Base-by-base conservation (phyloP, 176 grass and related monocot species). In the Typha latifolia region DNA sequence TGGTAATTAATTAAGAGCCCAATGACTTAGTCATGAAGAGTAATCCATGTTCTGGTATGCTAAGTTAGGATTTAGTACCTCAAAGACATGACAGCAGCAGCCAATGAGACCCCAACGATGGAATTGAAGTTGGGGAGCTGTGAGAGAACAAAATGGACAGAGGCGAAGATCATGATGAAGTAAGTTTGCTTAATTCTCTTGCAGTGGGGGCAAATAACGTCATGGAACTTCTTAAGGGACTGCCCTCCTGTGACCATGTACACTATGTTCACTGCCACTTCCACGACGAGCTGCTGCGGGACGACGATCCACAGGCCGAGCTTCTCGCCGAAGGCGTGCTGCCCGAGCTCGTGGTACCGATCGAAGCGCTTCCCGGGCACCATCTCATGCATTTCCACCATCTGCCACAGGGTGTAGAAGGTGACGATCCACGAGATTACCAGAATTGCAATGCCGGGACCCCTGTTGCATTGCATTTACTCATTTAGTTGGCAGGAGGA, bases 191-290 rank as follows among this genome's bases (percentile, higher is more conserved):
- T 72, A 29, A 90, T 69, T 0, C 16, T 47, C 2, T 49, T 5
- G 4, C 32, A 26, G 62, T 61, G 23, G 0, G 76, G 72, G 50
- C 31, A 51, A 12, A 82, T 12, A 19, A 78, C 19, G 59, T 80
- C 73, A 51, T 71, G 52, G 37, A 86, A 77, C 69, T 86, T 90
- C 73, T 86, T 48, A 23, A 90, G 80, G 0, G 87, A 90, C 49
- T 77, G 75, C 59, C 87, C 87, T 32, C 83, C 87, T 16, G 87
- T 90, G 69, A 90, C 80, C 87, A 90, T 86, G 80, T 90, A 90
- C 62, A 80, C 66, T 72, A 84, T 90, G 87, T 75, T 64, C 57
- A 74, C 64, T 20, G 83, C 83, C 0, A 90, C 72, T 73, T 86
- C 87, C 6, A 90, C 87, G 61, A 91, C 69, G 23, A 87, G 78